phyloP scores from a whole-genome alignment of 2,329 filamentous ascomycete species.

The Fusarium incarnatum region DNA sequence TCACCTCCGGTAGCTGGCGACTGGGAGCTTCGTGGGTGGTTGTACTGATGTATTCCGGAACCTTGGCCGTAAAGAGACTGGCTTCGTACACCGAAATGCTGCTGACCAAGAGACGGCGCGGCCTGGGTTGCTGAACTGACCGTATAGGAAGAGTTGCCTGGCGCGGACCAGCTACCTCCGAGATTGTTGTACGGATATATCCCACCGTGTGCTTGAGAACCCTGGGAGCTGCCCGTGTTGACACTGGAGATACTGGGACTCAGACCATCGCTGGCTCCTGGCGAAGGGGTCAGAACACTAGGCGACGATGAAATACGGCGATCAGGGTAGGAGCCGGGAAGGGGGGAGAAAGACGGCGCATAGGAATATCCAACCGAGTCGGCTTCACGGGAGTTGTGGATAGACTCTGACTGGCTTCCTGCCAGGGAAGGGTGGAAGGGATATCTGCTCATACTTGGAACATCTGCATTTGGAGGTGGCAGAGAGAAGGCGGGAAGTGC shows the following conservation, averaged over 20 bases:
- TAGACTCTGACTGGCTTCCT: constrained; percentile 38
- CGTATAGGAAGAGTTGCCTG: constrained; percentile 61
- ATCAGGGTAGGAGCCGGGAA: constrained; percentile 45
- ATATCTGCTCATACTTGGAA: constrained; percentile 52
- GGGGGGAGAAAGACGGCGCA: constrained; percentile 42
- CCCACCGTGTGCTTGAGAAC: constrained; percentile 65
- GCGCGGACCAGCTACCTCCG: constrained; percentile 70
- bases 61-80: constrained; percentile 60
- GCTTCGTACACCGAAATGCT: constrained; percentile 47
- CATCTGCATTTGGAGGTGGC: constrained; percentile 52
- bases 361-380: constrained; percentile 41
- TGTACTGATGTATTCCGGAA: constrained; percentile 58
- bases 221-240: constrained; percentile 68
- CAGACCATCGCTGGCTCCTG: constrained; percentile 70
- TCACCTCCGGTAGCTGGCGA: constrained; percentile 68
- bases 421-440: constrained; percentile 37
- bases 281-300: constrained; percentile 52
- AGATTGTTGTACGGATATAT: constrained; percentile 66
- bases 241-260: constrained; percentile 71
- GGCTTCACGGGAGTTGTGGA: constrained; percentile 42
- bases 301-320: constrained; percentile 46
- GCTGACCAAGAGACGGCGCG: constrained; percentile 46
- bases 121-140: constrained; percentile 60
- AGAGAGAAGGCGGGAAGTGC: constrained; percentile 52
- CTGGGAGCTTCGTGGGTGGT: constrained; percentile 51